phyloP scores from a whole-genome alignment of 2,329 filamentous ascomycete species.

The Fusarium sp. region DNA sequence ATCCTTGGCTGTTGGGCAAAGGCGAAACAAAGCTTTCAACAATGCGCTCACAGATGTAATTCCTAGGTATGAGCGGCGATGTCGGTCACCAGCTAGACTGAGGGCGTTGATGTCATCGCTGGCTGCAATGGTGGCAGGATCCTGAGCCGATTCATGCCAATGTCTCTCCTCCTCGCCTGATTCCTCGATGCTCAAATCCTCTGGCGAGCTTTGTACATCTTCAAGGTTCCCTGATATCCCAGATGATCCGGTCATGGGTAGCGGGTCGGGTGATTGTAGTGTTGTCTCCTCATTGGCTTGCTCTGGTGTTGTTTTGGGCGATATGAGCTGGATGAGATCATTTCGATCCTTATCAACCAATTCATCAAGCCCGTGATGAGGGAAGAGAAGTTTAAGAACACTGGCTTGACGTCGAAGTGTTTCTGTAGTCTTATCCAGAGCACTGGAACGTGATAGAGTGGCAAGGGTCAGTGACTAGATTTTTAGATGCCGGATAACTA shows the following conservation, averaged over 20 bases:
- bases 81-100: conserved; percentile 61
- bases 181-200: conserved; percentile 34
- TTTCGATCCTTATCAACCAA: conserved; percentile 1
- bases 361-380: conserved; percentile 2
- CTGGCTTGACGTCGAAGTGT: conserved; percentile 5
- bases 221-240: background rate
- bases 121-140: conserved; percentile 35
- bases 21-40: conserved; percentile 65
- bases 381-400: conserved; percentile 7
- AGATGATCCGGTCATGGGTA: background rate
- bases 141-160: conserved; percentile 44
- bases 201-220: background rate
- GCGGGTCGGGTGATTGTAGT: background rate
- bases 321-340: conserved; percentile 2
- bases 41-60: conserved; percentile 73
- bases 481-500: background rate
- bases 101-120: conserved; percentile 48
- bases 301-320: background rate
- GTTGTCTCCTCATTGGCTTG: background rate
- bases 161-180: conserved; percentile 38
- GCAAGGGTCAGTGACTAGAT: background rate
- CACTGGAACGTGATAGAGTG: background rate
- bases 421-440: conserved; percentile 33
- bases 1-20: conserved; percentile 45
- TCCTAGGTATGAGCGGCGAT: conserved; percentile 69